Evolutionary conservation across 164 flowering plant genomes (phyloP).

Genomic region (Sextonia rubra): DNA sequence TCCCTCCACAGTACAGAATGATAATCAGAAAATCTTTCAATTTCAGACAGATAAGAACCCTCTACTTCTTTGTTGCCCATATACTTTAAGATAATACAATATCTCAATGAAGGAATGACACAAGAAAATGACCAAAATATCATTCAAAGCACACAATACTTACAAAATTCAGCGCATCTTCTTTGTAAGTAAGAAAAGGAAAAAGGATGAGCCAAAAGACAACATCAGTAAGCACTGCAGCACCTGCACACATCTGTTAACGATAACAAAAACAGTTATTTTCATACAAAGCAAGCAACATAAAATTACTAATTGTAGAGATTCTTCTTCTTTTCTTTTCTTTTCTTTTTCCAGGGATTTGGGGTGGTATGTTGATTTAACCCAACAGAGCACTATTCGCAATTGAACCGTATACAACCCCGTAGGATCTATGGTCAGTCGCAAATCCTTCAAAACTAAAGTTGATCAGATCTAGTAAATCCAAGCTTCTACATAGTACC

Average conservation of each 20-base stretch:
- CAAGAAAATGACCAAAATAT: no score
- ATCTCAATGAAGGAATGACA: no score
- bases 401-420: neutral
- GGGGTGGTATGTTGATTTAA: no score
- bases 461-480: no score
- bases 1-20: no score
- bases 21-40: no score
- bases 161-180: constrained; percentile 61
- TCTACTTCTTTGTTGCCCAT: no score
- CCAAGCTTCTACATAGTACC: no score
- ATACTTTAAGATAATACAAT: no score
- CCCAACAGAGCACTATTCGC: neutral
- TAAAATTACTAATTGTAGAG: neutral
- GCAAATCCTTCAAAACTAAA: no score
- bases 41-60: no score
- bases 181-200: constrained; percentile 65
- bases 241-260: constrained; percentile 86
- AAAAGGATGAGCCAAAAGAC: constrained; percentile 89
- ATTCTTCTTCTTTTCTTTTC: neutral
- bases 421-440: no score
- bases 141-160: constrained; percentile 24
- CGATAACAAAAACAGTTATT: constrained; percentile 3
- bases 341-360: neutral
- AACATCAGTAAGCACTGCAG: constrained; percentile 83
- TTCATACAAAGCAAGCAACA: neutral